Percentiles rank a stretch among this genome's conserved stretches.
Evolutionary conservation across 1,284 basidiomycete species (phyloP).

Genomic region (Anthracocystis setariae): DNA sequence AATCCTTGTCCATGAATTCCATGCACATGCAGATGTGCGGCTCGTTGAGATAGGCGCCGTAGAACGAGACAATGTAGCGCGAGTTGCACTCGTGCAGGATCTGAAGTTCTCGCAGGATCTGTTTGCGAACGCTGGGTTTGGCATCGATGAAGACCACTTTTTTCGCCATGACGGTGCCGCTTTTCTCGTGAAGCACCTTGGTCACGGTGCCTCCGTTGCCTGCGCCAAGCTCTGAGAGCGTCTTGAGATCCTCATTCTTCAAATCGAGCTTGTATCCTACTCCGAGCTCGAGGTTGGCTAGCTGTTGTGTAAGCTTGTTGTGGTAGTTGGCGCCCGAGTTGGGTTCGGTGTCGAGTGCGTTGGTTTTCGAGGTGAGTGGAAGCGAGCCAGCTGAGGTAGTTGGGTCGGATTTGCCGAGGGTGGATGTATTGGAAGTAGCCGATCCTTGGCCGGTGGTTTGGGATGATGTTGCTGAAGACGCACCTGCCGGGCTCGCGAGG

Average conservation of each 20-base stretch:
- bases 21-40: conserved; percentile 99
- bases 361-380: conserved; percentile 17
- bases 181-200: conserved; percentile 72
- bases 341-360: conserved; percentile 33
- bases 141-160: conserved; percentile 88
- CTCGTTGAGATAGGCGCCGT: conserved; percentile 92
- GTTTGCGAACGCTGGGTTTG: conserved; percentile 94
- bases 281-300: conserved; percentile 68
- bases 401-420: conserved; percentile 29
- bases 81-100: conserved; percentile 98
- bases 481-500: conserved; percentile 30
- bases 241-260: conserved; percentile 70
- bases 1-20: conserved; percentile 88
- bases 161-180: conserved; percentile 64
- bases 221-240: conserved; percentile 87
- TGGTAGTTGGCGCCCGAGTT: conserved; percentile 53
- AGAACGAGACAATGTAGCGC: conserved; percentile 92
- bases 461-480: conserved; percentile 22
- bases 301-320: conserved; percentile 62
- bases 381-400: conserved; percentile 30
- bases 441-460: conserved; percentile 26
- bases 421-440: conserved; percentile 22
- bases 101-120: conserved; percentile 95
- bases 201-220: conserved; percentile 98
- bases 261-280: conserved; percentile 69